Percentiles rank a stretch among this genome's conserved stretches.
Conservation (phyloP, 2,329 filamentous ascomycete genomes). For the Penicillium aurantiogriseum region DNA sequence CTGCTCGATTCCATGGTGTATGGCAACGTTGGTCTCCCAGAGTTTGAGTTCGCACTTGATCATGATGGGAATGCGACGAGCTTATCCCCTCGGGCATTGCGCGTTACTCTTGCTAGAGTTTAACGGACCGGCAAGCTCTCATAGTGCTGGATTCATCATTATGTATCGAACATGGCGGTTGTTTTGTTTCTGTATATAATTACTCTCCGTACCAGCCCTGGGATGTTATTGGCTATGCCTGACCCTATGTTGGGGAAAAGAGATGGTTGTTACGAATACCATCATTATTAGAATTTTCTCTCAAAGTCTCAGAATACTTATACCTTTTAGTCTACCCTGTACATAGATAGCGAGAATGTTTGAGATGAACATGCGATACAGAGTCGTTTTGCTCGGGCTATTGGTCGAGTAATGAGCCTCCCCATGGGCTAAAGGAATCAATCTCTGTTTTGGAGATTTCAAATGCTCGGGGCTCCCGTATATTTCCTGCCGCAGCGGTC, state of each 20-base stretch:
- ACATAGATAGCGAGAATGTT: too few species aligned
- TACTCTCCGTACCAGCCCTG: not conserved
- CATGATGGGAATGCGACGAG: conserved; percentile 12
- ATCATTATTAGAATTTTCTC: too few species aligned
- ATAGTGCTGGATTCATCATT: not conserved
- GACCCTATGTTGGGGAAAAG: not conserved
- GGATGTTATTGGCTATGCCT: not conserved
- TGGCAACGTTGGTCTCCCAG: conserved; percentile 21
- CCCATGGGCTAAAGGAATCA: too few species aligned
- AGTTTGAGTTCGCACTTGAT: conserved; percentile 22
- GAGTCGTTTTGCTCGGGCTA: too few species aligned
- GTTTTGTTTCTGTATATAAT: not conserved
- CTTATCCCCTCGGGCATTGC: conserved; percentile 16
- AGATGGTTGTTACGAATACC: not conserved
- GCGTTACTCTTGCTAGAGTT: conserved; percentile 6
- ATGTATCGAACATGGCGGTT: not conserved
- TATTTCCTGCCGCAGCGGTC: too few species aligned
- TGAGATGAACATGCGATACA: too few species aligned
- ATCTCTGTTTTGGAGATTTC: too few species aligned
- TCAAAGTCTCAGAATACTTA: too few species aligned
- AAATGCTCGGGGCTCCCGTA: too few species aligned
- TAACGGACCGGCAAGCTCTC: not conserved
- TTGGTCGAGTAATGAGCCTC: too few species aligned
- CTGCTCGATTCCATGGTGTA: conserved; percentile 17
- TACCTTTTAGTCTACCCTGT: too few species aligned